These are phyloP conservation scores for Stachybotrys elegans DNA, from an alignment of 2,329 filamentous ascomycete species.

Conservation along the genomic window DNA sequence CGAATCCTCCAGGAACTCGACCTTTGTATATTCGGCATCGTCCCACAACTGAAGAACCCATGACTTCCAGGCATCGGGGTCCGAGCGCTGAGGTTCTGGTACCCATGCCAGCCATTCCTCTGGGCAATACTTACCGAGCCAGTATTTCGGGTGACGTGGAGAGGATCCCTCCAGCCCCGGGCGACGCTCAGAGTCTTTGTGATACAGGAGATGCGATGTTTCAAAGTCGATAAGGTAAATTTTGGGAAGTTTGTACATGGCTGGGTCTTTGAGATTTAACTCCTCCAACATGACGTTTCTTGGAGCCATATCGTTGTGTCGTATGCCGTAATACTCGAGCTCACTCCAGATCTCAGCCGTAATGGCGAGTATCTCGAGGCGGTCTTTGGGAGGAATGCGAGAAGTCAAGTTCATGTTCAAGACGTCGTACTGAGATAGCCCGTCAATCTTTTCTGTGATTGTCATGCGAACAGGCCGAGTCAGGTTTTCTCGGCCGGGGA, in stretches of 20 bases:
- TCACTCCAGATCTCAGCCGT: background rate
- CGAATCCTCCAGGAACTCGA: conserved; percentile 14
- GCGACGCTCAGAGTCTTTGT: background rate
- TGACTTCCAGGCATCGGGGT: background rate
- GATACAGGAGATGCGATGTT: background rate
- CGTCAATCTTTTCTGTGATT: background rate
- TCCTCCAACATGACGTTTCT: background rate
- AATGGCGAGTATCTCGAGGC: background rate
- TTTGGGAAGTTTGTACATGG: background rate
- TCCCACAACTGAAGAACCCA: background rate
- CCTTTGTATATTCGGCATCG: no score
- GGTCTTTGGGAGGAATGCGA: background rate
- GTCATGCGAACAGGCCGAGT: background rate
- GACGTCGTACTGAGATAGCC: background rate
- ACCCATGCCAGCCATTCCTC: background rate
- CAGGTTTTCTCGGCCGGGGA: background rate
- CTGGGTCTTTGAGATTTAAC: background rate
- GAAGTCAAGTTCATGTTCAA: background rate
- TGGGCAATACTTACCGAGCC: background rate
- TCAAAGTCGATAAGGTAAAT: background rate
- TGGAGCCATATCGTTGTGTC: background rate
- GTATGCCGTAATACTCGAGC: background rate
- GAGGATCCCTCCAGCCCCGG: background rate
- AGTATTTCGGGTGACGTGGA: background rate
- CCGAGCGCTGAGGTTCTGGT: background rate